Base-by-base conservation (phyloP, 2,329 filamentous ascomycete species). In the Penicillium decumbens region DNA sequence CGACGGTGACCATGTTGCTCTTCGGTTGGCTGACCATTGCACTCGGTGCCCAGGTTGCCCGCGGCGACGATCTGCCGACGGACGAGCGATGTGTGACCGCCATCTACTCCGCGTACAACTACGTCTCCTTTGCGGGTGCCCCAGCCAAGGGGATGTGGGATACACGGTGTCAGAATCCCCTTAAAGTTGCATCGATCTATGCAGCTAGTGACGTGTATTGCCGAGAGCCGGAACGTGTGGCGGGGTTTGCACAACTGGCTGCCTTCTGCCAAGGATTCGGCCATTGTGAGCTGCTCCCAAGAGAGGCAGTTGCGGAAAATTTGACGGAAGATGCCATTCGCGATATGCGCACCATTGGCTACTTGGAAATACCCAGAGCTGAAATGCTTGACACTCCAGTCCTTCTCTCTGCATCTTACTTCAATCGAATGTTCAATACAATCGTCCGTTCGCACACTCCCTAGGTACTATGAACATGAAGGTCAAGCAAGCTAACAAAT, bases 101-200 rank as follows among this genome's bases (percentile, higher is more conserved):
- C 9, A 50, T 69, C 9, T 63, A 59, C 43, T 65, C 64, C 3
- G 64, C 67, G 3, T 64, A 66, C 44, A 59, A 60, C 33, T 68
- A 65, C 45, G 56, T 70, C 44, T 57, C 62, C 0, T 70, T 70
- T 46, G 48, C 55, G 6, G 63, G 62, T 0, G 27, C 49, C 15
- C 57, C 20, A 23, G 4, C 58, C 18, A 51, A 49, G 6, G 59
- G 58, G 0, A 41, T 47, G 35, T 64, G 61, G 55, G 53, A 57
- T n/a, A 54, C 57, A 1, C 52, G 60, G 30, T 72, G 70, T 44
- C 64, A 59, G 18, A 70, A 72, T 49, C 47, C 57, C 0, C 52
- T 70, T 1, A 51, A 60, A 25, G 66, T 70, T 1, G 57, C 56
- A 2, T 72, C 70, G 1, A 65, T 70, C 10, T 72, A 71, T 46